Base-by-base conservation (phyloP, 202 grass and related monocot species). In the Saccharum hybrid region DNA sequence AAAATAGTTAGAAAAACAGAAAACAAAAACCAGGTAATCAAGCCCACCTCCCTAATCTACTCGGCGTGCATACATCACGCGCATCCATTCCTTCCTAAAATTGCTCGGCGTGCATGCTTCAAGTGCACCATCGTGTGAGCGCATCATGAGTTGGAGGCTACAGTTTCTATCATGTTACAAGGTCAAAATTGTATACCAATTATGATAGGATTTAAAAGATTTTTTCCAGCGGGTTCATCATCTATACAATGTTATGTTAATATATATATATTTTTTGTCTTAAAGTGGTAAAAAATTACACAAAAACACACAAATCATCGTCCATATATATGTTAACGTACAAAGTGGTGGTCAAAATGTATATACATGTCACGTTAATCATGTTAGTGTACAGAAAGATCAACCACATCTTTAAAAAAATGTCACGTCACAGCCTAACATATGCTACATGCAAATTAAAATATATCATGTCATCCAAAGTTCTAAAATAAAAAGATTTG, bases 131-230 rank as follows among this genome's bases (percentile, higher is more conserved):
- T 48, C 4, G 4, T 59, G 54, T 59, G 54, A 59, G 54, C 9
- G 9, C 56, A 23, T 60, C n/a, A 59, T 59, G 56, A 59, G 56
- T 60, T 23, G 54, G n/a, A 60, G 56, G n/a, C n/a, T 60, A 60
- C n/a, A 60, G 56, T 60, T 23, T 60, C 56, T 57, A 57, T 60
- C 56, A 60, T 60, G n/a, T 23, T 60, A 60, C 56, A 23, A 60
- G n/a, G 56, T 23, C n/a, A 60, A 60, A 60, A 3, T 11, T 60
- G 56, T 23, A 60, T 60, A 60, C n/a, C n/a, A 60, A 23, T 60
- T 60, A 60, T 60, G 21, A 60, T 60, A 59, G 2, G 54, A 57
- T 22, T 60, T 60, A 23, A 59, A 59, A 59, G n/a, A 22, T 1
- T 61, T 8, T 56, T 59, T 56, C 21, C 54, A 21, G 19, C 7